These are phyloP conservation scores for Aspergillus carbonarius DNA, from an alignment of 2,329 filamentous ascomycete genomes.

Conservation along the genomic window DNA sequence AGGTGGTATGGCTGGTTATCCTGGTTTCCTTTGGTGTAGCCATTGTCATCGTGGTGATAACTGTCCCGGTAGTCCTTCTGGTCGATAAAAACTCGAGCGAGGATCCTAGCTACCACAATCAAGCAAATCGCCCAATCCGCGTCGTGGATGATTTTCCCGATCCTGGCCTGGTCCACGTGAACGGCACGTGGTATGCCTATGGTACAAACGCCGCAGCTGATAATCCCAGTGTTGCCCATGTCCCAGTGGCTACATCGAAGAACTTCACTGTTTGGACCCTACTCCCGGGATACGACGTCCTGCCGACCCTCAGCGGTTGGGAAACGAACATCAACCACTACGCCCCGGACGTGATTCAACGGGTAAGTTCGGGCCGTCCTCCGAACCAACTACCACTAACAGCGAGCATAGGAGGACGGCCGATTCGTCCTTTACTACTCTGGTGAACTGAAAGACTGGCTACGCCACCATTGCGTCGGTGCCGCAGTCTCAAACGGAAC, in stretches of 20 bases:
- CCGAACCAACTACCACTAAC: background rate
- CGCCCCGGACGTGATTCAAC: conserved; percentile 59
- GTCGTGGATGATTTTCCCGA: conserved; percentile 32
- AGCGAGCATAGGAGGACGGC: conserved; percentile 34
- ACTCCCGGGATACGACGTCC: conserved; percentile 46
- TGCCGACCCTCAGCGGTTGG: conserved; percentile 55
- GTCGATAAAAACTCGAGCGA: conserved; percentile 6
- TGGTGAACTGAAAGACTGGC: conserved; percentile 43
- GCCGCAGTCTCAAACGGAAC: conserved; percentile 45
- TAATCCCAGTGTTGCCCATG: conserved; percentile 32
- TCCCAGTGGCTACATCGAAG: conserved; percentile 54
- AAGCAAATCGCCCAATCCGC: conserved; percentile 20
- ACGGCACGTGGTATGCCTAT: conserved; percentile 37
- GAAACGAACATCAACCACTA: conserved; percentile 54
- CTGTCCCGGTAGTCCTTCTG: conserved; percentile 21
- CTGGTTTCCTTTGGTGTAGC: background rate
- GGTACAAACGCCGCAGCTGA: conserved; percentile 27
- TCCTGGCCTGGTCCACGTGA: conserved; percentile 30
- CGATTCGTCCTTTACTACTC: conserved; percentile 61
- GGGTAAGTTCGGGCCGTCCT: conserved; percentile 31
- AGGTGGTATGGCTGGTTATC: conserved; percentile 4
- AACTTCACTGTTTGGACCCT: conserved; percentile 51
- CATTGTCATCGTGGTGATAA: conserved; percentile 15
- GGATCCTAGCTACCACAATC: conserved; percentile 19
- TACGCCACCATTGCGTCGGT: conserved; percentile 57